Base-by-base conservation (phyloP, 192 early-diverging fungal genomes). In the Diversispora epigaea region DNA sequence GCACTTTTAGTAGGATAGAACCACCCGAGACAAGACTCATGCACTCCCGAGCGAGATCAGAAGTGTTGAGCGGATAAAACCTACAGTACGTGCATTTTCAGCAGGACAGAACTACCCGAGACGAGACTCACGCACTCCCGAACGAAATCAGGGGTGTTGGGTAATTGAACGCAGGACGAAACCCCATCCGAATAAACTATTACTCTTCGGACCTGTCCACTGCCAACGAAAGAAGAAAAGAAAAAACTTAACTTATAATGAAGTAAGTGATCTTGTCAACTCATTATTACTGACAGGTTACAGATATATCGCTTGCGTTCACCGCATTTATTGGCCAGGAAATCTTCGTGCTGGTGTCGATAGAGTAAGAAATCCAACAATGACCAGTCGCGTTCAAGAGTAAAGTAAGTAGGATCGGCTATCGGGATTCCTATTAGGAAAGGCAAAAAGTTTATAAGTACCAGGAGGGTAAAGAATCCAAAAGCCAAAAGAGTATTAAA, bases 91-190 rank as follows among this genome's bases (percentile, higher is more conserved):
- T n/a, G n/a, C n/a, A n/a, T n/a, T 61, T 60, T 61, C 10, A 25
- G 58, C 39, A 25, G 39, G 7, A 61, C 39, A 11, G 32, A 61
- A 61, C 62, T 41, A 64, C 62, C 43, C 62, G 62, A 64, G 62
- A 12, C 62, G 62, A 41, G 22, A 64, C 62, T 64, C 62, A 64
- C 19, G 44, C 62, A 43, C 62, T 68, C 67, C 67, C 67, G 19
- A 68, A 40, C 19, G 47, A 47, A 54, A 68, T 68, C 67, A 68
- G 10, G 67, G 50, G 67, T 68, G 67, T 43, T 52, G 67, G 67
- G 50, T 68, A 47, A 15, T 54, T 68, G 67, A 68, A 68, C 47
- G 67, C 67, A 68, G 67, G 47, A 50, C 49, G 67, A 15, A 10
- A 68, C 47, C 67, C 32, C 46, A 68, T 68, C 66, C 44, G 32